These are phyloP conservation scores for Rostrohypoxylon terebratum DNA, from an alignment of 495 filamentous ascomycete genomes.

Conservation along the genomic window DNA sequence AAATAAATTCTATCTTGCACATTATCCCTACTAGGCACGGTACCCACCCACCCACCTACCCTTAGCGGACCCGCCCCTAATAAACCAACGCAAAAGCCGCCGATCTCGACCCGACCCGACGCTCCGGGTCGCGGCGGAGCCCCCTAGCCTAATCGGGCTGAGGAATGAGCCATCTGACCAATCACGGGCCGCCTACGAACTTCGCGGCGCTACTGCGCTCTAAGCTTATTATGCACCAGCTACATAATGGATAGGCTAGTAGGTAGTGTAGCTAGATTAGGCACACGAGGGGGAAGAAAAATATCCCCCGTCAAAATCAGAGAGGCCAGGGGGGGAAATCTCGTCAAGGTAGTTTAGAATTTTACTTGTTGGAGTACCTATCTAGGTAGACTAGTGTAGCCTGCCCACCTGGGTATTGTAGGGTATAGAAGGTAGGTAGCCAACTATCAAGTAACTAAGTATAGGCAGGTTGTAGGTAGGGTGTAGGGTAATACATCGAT, in stretches of 20 bases:
- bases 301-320: constrained; percentile 20
- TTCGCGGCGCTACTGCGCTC: neutral
- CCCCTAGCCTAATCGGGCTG: constrained; percentile 25
- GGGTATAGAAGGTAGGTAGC: neutral
- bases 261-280: neutral
- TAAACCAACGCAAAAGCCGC: constrained; percentile 9
- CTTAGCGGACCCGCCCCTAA: neutral
- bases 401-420: constrained; percentile 4
- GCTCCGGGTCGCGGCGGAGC: constrained; percentile 36
- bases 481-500: constrained; percentile 29
- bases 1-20: too few species aligned
- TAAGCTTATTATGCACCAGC: neutral
- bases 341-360: neutral
- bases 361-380: constrained; percentile 10
- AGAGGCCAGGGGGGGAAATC: neutral
- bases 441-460: neutral
- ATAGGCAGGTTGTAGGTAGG: constrained; percentile 1
- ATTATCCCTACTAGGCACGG: too few species aligned
- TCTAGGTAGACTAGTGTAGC: constrained; percentile 2
- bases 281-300: constrained; percentile 8
- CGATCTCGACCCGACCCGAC: constrained; percentile 33
- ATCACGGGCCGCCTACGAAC: neutral
- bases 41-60: too few species aligned
- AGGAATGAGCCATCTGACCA: constrained; percentile 7
- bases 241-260: constrained; percentile 3